Percentiles rank a stretch among this genome's conserved stretches.
Conservation (phyloP, 2,329 filamentous ascomycete genomes). For the Anthostomella pinea region DNA sequence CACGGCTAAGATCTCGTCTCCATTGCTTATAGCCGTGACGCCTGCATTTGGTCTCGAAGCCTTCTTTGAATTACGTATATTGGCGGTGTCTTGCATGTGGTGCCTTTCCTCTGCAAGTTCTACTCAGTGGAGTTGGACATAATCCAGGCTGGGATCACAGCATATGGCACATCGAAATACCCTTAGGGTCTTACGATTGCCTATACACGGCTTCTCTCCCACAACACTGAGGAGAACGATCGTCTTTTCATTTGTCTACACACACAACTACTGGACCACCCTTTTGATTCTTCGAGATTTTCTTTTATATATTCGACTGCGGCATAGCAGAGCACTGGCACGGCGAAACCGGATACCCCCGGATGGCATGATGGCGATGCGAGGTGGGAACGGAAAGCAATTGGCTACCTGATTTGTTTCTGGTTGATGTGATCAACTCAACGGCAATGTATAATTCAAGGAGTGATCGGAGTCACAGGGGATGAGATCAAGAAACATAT, state of each 20-base stretch:
- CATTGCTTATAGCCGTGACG: no score
- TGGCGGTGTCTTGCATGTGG: no score
- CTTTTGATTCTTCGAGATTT: conserved; percentile 16
- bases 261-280: conserved; percentile 13
- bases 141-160: no score
- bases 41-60: no score
- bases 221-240: not conserved
- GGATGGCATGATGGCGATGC: conserved; percentile 22
- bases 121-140: no score
- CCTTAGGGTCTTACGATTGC: not conserved
- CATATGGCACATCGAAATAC: no score
- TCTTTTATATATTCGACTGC: conserved; percentile 17
- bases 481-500: no score
- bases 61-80: no score
- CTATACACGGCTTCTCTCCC: conserved; percentile 4
- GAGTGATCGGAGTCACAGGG: no score
- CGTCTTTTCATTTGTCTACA: conserved; percentile 15
- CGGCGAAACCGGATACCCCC: conserved; percentile 29
- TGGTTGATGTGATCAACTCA: conserved; percentile 11
- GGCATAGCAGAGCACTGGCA: conserved; percentile 25
- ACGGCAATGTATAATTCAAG: conserved; percentile 24
- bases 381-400: conserved; percentile 11
- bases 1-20: not conserved
- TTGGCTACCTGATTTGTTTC: conserved; percentile 13
- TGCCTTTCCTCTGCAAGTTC: no score